Percentiles rank a stretch among this genome's conserved stretches.
These are phyloP conservation scores for Codiaeum variegatum DNA, from an alignment of 441 rosid species.

Conservation along the genomic window DNA sequence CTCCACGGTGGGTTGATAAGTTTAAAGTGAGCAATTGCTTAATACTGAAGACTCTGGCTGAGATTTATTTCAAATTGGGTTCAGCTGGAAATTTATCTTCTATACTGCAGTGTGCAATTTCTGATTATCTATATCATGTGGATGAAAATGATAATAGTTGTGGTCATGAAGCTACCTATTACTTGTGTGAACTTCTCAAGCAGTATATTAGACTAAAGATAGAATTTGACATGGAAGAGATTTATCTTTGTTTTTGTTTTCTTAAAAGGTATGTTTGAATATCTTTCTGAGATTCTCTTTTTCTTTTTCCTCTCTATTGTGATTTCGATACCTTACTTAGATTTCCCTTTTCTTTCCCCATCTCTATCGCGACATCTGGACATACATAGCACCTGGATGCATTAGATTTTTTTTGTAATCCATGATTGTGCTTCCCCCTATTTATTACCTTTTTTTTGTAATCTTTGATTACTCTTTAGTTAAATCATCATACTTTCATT, in stretches of 20 bases:
- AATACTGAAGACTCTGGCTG: slow-evolving; percentile 48
- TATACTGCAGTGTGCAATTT: slow-evolving; percentile 45
- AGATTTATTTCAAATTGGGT: slow-evolving; percentile 46
- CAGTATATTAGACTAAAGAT: slow-evolving; percentile 67
- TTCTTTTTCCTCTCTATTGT: background rate
- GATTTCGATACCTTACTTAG: slow-evolving; percentile 12
- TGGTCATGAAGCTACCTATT: slow-evolving; percentile 45
- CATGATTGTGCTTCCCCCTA: background rate
- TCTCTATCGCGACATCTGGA: no score
- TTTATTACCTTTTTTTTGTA: background rate
- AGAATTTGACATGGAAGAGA: slow-evolving; percentile 74
- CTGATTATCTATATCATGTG: slow-evolving; percentile 28
- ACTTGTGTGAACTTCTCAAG: slow-evolving; percentile 59
- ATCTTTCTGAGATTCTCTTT: slow-evolving; percentile 12
- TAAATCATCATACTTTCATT: slow-evolving; percentile 8
- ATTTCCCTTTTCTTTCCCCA: background rate
- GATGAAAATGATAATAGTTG: slow-evolving; percentile 39
- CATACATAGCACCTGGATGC: no score
- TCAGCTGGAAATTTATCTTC: slow-evolving; percentile 50
- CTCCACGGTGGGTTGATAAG: slow-evolving; percentile 71
- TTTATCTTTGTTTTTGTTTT: slow-evolving; percentile 67
- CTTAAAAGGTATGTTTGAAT: slow-evolving; percentile 52
- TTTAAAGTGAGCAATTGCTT: slow-evolving; percentile 53
- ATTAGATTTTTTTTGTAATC: background rate
- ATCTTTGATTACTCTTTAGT: background rate